A percentile compares a stretch with the other conserved stretches of the same genome.
Conservation (phyloP, 2,329 filamentous ascomycete genomes). For the Parascedosporium putredinis region DNA sequence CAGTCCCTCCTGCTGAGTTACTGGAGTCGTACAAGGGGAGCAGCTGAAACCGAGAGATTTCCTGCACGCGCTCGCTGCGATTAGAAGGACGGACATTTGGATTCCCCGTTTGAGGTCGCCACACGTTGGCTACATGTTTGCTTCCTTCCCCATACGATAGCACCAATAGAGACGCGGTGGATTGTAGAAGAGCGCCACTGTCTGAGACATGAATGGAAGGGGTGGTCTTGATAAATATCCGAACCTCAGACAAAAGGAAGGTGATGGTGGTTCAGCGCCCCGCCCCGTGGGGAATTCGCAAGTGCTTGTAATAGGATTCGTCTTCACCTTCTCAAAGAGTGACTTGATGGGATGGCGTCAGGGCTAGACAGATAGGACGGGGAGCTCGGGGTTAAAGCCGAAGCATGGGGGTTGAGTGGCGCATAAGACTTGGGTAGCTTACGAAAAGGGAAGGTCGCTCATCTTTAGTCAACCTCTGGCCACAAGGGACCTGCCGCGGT, state of each 20-base stretch:
- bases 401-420: neutral
- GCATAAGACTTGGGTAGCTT: neutral
- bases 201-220: too few relatives aligned
- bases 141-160: neutral
- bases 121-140: neutral
- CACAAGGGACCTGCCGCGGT: neutral
- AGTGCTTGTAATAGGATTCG: neutral
- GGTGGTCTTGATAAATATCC: neutral
- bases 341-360: neutral
- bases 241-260: neutral
- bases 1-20: too few relatives aligned
- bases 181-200: neutral
- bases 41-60: too few relatives aligned
- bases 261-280: too few relatives aligned
- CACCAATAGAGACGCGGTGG: neutral
- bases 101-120: too few relatives aligned
- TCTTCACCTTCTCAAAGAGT: neutral
- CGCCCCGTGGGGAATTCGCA: neutral
- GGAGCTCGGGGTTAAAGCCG: neutral
- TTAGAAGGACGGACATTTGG: too few relatives aligned
- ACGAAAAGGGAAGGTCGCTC: neutral
- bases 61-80: too few relatives aligned
- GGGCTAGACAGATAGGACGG: neutral
- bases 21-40: too few relatives aligned
- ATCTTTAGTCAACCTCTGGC: neutral